Conservation (phyloP, 768 basidiomycete genomes). For the Psilocybe azurescens region DNA sequence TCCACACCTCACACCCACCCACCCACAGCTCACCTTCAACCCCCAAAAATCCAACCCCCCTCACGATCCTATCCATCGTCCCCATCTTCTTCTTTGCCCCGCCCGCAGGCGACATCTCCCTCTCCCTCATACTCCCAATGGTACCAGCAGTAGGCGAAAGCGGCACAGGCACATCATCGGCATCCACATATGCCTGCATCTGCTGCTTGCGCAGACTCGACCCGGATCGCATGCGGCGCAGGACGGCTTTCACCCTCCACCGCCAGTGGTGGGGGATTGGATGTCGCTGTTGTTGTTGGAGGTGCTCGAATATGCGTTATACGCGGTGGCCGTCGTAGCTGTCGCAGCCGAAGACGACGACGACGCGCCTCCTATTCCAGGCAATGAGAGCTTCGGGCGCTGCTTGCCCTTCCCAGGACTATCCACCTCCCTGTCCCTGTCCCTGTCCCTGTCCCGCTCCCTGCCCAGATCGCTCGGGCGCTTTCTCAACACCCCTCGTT, state of each 20-base stretch:
- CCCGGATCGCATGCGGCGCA: conserved; percentile 38
- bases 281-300: background rate
- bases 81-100: conserved; percentile 35
- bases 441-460: background rate
- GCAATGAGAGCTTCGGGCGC: conserved; percentile 37
- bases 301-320: background rate
- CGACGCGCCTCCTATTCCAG: background rate
- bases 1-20: background rate
- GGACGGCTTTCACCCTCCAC: conserved; percentile 22
- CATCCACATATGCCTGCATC: background rate
- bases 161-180: background rate
- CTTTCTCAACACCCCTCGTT: conserved; percentile 11
- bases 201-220: conserved; percentile 33
- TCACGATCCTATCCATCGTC: conserved; percentile 1
- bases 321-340: background rate
- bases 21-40: background rate
- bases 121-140: background rate
- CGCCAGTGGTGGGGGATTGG: background rate
- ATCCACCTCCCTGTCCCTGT: background rate
- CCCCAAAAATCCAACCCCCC: background rate
- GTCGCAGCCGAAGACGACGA: conserved; percentile 5
- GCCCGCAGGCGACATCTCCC: background rate
- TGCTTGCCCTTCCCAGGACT: conserved; percentile 3
- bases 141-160: conserved; percentile 6
- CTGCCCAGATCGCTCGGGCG: conserved; percentile 4